Evolutionary conservation across 75 land plant species (phyloP).

Genomic region (Ceratopteris richardii): DNA sequence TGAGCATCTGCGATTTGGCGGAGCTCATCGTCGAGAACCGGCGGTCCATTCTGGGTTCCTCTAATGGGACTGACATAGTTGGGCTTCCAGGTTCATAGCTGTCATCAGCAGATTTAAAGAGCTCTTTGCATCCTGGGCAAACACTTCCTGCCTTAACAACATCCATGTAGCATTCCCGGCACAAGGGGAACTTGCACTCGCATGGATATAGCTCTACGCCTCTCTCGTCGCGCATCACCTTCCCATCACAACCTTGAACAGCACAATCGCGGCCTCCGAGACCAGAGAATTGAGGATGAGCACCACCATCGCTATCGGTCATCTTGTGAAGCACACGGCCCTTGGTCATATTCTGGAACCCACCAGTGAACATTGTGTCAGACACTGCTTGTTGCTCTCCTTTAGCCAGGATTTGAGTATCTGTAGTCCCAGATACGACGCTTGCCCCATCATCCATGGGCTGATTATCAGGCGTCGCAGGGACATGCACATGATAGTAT

Average conservation of each 20-base stretch:
- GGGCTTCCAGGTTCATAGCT: constrained; percentile 34
- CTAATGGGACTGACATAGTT: constrained; percentile 14
- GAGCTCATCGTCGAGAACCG: constrained; percentile 49
- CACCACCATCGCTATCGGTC: constrained; percentile 27
- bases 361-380: constrained; percentile 82
- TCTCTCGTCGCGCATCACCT: constrained; percentile 66
- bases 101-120: constrained; percentile 22
- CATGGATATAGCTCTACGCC: constrained; percentile 38
- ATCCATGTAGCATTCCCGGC: constrained; percentile 80
- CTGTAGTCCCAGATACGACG: background rate
- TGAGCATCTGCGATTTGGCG: constrained; percentile 24
- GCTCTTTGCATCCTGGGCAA: constrained; percentile 54
- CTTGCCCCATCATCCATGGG: constrained; percentile 19
- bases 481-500: constrained; percentile 63
- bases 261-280: constrained; percentile 41
- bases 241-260: constrained; percentile 81
- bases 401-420: constrained; percentile 48
- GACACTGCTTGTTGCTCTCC: constrained; percentile 25
- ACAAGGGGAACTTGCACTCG: constrained; percentile 33
- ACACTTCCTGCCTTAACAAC: constrained; percentile 40
- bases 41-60: constrained; percentile 32
- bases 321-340: constrained; percentile 86
- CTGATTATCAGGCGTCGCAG: constrained; percentile 61
- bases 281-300: constrained; percentile 56
- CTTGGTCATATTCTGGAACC: constrained; percentile 70